A percentile compares a stretch with the other conserved stretches of the same genome.
Conservation (phyloP, 2,329 filamentous ascomycete genomes). For the Torrubiellomyces zombiae region DNA sequence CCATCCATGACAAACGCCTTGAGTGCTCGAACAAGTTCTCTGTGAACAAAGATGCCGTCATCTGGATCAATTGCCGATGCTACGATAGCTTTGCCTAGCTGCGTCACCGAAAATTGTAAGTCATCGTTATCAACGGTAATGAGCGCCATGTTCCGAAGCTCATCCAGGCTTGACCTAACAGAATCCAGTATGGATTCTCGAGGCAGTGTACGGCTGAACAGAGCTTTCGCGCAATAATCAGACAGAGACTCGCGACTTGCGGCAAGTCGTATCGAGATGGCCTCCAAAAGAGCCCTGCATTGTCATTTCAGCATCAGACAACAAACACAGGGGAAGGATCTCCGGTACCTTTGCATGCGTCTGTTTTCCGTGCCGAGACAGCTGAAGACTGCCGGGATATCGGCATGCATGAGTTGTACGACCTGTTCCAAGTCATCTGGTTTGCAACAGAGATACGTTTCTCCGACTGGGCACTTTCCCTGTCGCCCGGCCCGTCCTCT, state of each 20-base stretch:
- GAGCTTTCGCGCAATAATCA: constrained; percentile 52
- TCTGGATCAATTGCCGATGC: constrained; percentile 57
- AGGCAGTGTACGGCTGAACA: constrained; percentile 43
- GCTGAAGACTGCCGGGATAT: constrained; percentile 53
- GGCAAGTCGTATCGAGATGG: constrained; percentile 50
- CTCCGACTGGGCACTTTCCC: constrained; percentile 61
- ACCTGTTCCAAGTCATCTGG: constrained; percentile 52
- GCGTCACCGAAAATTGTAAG: constrained; percentile 48
- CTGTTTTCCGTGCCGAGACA: constrained; percentile 50
- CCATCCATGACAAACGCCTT: constrained; percentile 64
- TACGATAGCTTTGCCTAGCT: constrained; percentile 53
- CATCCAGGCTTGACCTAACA: constrained; percentile 40
- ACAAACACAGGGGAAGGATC: too few species aligned
- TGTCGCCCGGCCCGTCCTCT: constrained; percentile 61
- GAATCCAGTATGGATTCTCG: constrained; percentile 30
- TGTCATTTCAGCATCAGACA: too few species aligned
- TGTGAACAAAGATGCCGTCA: constrained; percentile 56
- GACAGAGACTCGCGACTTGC: constrained; percentile 46
- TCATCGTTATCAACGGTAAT: constrained; percentile 33
- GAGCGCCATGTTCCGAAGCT: constrained; percentile 38
- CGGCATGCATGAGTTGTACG: constrained; percentile 52
- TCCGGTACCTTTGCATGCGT: constrained; percentile 50
- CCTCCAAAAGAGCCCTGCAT: constrained; percentile 50
- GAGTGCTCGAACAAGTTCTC: constrained; percentile 50
- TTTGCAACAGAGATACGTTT: constrained; percentile 62